phyloP scores from a whole-genome alignment of 768 basidiomycete genomes.

The Dioszegia crocea region DNA sequence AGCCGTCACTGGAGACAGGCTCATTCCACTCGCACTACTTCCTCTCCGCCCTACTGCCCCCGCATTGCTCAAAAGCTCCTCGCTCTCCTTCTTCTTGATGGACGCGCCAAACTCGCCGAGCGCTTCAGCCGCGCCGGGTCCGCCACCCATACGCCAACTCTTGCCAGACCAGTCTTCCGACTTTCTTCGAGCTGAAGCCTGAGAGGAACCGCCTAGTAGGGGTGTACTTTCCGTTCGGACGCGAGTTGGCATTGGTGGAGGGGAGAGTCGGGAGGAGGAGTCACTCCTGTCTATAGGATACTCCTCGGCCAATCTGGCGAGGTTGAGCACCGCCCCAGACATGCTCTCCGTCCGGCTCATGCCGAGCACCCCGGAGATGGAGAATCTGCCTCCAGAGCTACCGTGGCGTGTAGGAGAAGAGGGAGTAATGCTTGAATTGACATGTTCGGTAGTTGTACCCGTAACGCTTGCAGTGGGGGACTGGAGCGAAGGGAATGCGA shows the following conservation, averaged over 20 bases:
- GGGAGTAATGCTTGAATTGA: conserved; percentile 24
- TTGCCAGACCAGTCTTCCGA: conserved; percentile 37
- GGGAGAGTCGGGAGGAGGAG: background rate
- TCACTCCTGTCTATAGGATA: conserved; percentile 7
- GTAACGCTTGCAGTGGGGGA: conserved; percentile 32
- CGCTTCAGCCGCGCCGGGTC: conserved; percentile 33
- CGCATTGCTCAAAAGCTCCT: conserved; percentile 19
- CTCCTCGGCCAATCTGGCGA: conserved; percentile 31
- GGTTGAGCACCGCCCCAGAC: conserved; percentile 25
- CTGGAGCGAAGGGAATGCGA: conserved; percentile 31
- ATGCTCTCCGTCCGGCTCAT: conserved; percentile 18
- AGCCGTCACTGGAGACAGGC: background rate
- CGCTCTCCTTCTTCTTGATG: conserved; percentile 29
- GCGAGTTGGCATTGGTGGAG: background rate
- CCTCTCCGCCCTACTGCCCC: conserved; percentile 1
- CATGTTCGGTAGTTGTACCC: conserved; percentile 35
- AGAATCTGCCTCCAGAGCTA: conserved; percentile 32
- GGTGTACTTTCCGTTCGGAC: conserved; percentile 20
- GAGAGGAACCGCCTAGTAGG: background rate
- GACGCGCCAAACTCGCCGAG: conserved; percentile 41
- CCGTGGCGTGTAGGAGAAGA: conserved; percentile 26
- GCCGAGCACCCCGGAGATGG: conserved; percentile 40
- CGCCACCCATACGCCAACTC: conserved; percentile 40
- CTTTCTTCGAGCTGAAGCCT: conserved; percentile 14
- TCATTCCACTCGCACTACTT: background rate